Base-by-base conservation (phyloP, 2,329 filamentous ascomycete species). In the Colletotrichum paranaense region DNA sequence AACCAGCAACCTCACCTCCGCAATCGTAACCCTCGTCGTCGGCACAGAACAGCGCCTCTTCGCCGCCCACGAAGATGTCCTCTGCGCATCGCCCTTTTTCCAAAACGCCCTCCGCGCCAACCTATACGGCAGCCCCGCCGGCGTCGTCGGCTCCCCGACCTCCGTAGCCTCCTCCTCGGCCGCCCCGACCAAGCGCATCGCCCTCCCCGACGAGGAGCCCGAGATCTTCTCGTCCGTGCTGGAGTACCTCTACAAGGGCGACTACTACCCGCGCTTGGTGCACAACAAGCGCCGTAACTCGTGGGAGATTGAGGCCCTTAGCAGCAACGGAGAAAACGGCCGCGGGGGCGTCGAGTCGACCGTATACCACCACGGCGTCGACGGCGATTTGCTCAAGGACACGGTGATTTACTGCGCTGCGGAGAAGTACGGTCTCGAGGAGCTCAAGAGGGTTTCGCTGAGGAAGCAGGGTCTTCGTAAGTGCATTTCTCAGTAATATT, bases 191-290 rank as follows among this genome's bases (percentile, higher is more conserved):
- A 95, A 94, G 84, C 92, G 92, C 67, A 93, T 98, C 80, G 89
- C 92, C 64, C 90, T 98, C 2, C 93, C 94, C 1, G 91, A 96
- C 73, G 95, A 98, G 82, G 92, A 95, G 77, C 95, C 95, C 24
- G 95, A 97, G 81, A 92, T 97, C 79, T 95, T 98, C 83, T 97
- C 94, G 8, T 95, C 93, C 6, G 89, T 98, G 12, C 91, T 98
- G 69, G 95, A 98, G 81, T 98, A 93, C 78, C 91, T 98, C 69
- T 97, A 97, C 89, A 97, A 97, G 84, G 95, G 95, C 76, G 95
- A 98, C 83, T 98, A 98, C 85, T 95, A 92, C 78, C 95, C 95
- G 3, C 92, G 93, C 22, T 88, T 97, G 28, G 84, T 94, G 69
- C 94, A 95, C 84, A 94, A 96, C 85, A 95, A 95, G 86, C 91